phyloP scores from a whole-genome alignment of 140 eudicot genomes.

The Ambrosia hybrid region DNA sequence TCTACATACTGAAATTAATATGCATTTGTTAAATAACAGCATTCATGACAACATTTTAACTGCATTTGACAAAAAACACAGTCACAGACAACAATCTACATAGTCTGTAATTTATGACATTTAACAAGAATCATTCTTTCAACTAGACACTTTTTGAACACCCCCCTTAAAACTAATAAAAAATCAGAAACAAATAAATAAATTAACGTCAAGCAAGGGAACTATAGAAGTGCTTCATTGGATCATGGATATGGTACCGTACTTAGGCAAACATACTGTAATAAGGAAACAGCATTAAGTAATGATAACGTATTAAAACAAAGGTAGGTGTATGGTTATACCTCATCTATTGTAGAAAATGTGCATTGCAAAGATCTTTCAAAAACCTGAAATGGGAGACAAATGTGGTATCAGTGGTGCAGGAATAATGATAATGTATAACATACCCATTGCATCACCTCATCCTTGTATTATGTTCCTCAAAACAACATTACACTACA shows the following conservation, averaged over 20 bases:
- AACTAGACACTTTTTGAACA: neutral
- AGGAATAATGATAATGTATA: neutral
- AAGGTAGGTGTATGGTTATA: conserved; percentile 26
- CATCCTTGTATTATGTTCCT: conserved; percentile 6
- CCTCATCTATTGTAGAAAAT: conserved; percentile 85
- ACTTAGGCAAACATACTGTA: neutral
- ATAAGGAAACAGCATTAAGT: neutral
- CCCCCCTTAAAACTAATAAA: neutral
- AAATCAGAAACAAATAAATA: neutral
- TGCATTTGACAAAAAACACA: conserved; percentile 4
- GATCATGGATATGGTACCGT: neutral
- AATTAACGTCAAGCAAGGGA: neutral
- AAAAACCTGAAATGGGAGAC: conserved; percentile 57
- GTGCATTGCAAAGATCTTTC: conserved; percentile 89
- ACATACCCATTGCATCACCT: neutral
- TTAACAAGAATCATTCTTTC: neutral
- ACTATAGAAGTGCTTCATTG: conserved; percentile 4
- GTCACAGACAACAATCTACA: neutral
- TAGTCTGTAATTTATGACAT: neutral
- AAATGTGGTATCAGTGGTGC: conserved; percentile 12
- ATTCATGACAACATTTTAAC: conserved; percentile 10
- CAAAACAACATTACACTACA: conserved; percentile 13
- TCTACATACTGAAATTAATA: conserved; percentile 72
- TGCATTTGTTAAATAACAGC: conserved; percentile 19
- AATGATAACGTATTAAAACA: conserved; percentile 14